These are phyloP conservation scores for Vickermania spadyakhi DNA, from an alignment of 208 protist genomes.

Conservation along the genomic window DNA sequence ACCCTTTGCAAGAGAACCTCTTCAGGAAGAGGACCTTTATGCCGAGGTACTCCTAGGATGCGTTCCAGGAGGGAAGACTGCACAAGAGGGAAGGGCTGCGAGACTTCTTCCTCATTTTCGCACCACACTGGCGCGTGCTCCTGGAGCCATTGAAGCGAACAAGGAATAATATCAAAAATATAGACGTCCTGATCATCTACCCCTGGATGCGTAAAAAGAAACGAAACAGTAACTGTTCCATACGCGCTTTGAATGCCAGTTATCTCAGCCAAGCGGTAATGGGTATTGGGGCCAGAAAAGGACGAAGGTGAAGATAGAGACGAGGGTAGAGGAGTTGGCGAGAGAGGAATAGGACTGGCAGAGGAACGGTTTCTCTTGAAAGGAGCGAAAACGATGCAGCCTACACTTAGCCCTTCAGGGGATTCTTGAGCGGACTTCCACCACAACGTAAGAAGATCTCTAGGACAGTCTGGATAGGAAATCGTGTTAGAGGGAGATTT, in stretches of 20 bases:
- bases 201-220: conserved; percentile 45
- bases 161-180: conserved; percentile 50
- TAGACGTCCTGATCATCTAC: conserved; percentile 64
- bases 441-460: too few relatives aligned
- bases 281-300: not conserved
- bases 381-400: not conserved
- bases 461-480: too few relatives aligned
- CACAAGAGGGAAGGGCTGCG: not conserved
- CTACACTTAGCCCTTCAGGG: not conserved
- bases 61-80: conserved; percentile 27
- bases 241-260: conserved; percentile 51
- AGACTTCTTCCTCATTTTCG: not conserved
- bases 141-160: conserved; percentile 21
- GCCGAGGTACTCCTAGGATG: conserved; percentile 7
- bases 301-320: not conserved
- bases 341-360: not conserved
- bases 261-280: conserved; percentile 43
- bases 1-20: not conserved
- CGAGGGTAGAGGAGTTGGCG: too few relatives aligned
- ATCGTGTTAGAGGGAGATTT: too few relatives aligned
- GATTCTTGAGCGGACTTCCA: not conserved
- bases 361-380: not conserved
- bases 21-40: not conserved
- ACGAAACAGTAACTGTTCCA: conserved; percentile 52
- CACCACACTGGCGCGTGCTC: conserved; percentile 6